These are phyloP conservation scores for Stephania japonica DNA, from an alignment of 164 flowering plant genomes.

Conservation along the genomic window DNA sequence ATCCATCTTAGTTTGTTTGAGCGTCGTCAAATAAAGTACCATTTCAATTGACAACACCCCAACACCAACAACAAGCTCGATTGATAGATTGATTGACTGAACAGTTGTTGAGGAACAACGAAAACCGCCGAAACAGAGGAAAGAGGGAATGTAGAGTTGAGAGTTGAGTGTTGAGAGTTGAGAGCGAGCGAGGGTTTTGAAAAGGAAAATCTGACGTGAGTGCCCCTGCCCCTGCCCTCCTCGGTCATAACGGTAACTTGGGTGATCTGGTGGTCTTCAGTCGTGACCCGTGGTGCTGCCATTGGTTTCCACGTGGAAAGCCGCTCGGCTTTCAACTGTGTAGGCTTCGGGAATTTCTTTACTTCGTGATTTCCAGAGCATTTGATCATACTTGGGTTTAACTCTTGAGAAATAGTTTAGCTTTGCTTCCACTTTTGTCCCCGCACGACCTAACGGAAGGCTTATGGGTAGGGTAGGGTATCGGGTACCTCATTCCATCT, in stretches of 20 bases:
- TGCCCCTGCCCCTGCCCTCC: not conserved
- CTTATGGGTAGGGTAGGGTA: no score
- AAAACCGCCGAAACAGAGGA: slow-evolving; percentile 1
- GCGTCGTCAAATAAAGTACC: not conserved
- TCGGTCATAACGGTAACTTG: not conserved
- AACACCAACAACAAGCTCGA: no score
- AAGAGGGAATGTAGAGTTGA: not conserved
- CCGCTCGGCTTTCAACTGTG: no score
- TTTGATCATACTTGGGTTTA: not conserved
- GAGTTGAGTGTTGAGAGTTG: not conserved
- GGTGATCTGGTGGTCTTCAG: not conserved
- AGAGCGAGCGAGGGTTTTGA: slow-evolving; percentile 1
- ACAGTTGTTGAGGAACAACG: not conserved
- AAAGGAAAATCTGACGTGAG: no score
- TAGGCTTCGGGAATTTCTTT: not conserved
- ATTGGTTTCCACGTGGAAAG: no score
- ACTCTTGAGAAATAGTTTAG: not conserved
- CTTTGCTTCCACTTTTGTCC: no score
- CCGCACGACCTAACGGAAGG: no score
- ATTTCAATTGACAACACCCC: no score
- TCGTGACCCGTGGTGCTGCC: no score
- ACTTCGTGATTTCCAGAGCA: not conserved
- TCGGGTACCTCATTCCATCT: no score
- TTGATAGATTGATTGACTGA: no score
- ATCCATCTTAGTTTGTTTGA: not conserved